Conservation (phyloP, 2,329 filamentous ascomycete genomes). For the Aspergillus niger region DNA sequence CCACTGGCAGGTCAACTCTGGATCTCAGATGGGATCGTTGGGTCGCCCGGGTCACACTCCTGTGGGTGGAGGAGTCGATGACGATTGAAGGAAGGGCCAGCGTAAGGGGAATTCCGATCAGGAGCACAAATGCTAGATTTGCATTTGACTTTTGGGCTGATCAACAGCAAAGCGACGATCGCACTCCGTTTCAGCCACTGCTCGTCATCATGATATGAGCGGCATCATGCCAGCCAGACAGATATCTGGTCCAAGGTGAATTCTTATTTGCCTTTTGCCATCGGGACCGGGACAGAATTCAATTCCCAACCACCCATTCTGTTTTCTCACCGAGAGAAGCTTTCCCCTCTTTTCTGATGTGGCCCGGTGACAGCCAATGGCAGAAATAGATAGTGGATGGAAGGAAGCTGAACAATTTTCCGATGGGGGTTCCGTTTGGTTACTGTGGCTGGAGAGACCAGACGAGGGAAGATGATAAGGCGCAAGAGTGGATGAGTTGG, state of each 20-base stretch:
- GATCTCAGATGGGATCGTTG: constrained; percentile 9
- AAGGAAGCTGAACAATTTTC: not conserved
- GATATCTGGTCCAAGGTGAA: not conserved
- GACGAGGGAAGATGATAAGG: not conserved
- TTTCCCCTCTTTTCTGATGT: not conserved
- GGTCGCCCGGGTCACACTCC: not conserved
- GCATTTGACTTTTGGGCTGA: not conserved
- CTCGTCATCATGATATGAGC: not conserved
- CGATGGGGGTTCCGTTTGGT: not conserved
- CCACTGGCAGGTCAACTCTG: constrained; percentile 6
- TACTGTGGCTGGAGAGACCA: not conserved
- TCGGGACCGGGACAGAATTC: not conserved
- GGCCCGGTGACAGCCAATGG: not conserved
- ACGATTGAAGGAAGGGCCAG: constrained; percentile 3
- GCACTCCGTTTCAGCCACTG: not conserved
- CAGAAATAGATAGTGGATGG: no score
- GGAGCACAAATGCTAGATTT: not conserved
- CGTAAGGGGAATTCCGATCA: constrained; percentile 4
- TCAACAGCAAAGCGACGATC: not conserved
- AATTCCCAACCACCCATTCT: no score
- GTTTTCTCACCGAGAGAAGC: not conserved
- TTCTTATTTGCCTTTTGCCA: not conserved
- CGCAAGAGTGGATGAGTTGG: constrained; percentile 6
- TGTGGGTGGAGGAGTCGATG: constrained; percentile 9
- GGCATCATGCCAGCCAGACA: not conserved